Percentiles rank a stretch among this genome's conserved stretches.
Evolutionary conservation across 202 grass and related monocot species (phyloP).

Genomic region (Carex arenaria): DNA sequence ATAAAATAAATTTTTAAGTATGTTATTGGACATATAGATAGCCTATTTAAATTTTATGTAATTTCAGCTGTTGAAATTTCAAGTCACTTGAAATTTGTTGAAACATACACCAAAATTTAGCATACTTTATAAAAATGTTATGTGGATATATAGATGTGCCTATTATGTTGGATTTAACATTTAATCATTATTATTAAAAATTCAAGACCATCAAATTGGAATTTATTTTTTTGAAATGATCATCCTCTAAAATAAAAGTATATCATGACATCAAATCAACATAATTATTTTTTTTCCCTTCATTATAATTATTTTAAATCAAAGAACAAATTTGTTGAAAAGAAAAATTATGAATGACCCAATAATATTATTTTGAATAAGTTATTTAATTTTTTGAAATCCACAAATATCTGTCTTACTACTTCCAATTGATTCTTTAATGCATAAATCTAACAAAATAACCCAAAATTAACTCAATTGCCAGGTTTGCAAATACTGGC

Average conservation of each 20-base stretch:
- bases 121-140: too few species aligned
- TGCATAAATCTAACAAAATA: background rate
- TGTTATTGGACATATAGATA: too few species aligned
- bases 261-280: background rate
- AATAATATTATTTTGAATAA: background rate
- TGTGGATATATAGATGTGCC: too few species aligned
- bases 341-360: background rate
- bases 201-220: too few species aligned
- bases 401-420: background rate
- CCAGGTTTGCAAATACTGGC: slow-evolving; percentile 8
- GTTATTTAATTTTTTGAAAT: background rate
- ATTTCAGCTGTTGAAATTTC: too few species aligned
- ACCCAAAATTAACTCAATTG: background rate
- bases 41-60: too few species aligned
- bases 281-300: background rate
- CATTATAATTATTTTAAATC: background rate
- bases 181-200: too few species aligned
- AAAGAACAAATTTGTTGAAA: background rate
- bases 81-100: too few species aligned
- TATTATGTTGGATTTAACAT: too few species aligned
- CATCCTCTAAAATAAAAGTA: background rate
- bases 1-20: too few species aligned
- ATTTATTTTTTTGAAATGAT: too few species aligned
- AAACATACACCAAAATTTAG: too few species aligned
- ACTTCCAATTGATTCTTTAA: background rate